A percentile compares a stretch with the other conserved stretches of the same genome.
Evolutionary conservation across 139 green algal genomes (phyloP).

Genomic region (Volvox reticuliferus): DNA sequence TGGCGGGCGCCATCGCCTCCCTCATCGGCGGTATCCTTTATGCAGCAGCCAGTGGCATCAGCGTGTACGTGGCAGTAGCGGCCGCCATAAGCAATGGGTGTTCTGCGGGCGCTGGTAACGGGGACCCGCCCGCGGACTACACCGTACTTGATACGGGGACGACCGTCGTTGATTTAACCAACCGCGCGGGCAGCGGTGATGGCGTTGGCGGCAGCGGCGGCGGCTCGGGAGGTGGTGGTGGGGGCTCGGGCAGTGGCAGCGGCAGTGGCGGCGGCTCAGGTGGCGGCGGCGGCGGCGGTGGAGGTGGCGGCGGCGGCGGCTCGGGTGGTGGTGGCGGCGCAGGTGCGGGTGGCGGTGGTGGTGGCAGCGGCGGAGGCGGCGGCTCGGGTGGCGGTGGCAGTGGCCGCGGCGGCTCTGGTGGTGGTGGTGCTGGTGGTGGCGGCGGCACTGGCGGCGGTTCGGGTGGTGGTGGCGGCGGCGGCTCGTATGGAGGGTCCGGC

Average conservation of each 20-base stretch:
- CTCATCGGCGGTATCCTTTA: neutral
- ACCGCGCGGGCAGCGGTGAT: too few species aligned
- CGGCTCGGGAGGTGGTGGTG: neutral
- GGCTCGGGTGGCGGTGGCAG: neutral
- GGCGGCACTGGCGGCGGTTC: neutral
- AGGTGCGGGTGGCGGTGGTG: neutral
- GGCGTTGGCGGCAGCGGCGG: too few species aligned
- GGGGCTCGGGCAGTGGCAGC: neutral
- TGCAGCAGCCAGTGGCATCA: neutral
- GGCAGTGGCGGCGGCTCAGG: neutral
- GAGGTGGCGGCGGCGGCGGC: neutral
- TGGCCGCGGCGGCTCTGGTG: neutral
- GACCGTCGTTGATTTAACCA: too few species aligned
- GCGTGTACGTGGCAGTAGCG: neutral
- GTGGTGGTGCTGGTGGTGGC: neutral
- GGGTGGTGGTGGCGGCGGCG: neutral
- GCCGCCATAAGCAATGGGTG: slow-evolving; percentile 3
- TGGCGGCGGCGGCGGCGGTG: neutral
- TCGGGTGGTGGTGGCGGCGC: neutral
- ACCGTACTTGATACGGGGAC: neutral
- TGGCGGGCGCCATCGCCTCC: slow-evolving; percentile 17
- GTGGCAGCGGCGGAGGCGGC: neutral
- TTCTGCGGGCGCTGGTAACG: neutral
- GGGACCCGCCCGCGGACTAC: neutral
- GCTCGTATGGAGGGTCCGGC: too few species aligned